Conservation (phyloP, 176 grass and related monocot species). For the Hyparrhenia diplandra region DNA sequence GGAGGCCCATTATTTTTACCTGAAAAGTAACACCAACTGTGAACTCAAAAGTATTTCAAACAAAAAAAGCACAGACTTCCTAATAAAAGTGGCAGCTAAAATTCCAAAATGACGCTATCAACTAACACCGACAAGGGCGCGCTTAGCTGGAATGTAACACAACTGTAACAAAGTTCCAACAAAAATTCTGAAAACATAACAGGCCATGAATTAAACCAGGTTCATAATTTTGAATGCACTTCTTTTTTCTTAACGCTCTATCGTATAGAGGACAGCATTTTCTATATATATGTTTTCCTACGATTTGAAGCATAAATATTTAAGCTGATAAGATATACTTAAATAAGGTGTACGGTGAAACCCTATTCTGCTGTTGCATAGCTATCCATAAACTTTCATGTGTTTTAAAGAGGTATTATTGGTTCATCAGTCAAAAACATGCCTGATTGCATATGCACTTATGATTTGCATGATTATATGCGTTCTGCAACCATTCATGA, state of each 20-base stretch:
- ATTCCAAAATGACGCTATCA: neutral
- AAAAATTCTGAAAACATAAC: neutral
- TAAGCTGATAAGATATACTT: neutral
- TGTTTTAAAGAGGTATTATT: neutral
- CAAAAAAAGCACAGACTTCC: neutral
- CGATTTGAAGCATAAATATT: neutral
- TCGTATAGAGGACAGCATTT: neutral
- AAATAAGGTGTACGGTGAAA: constrained; percentile 15
- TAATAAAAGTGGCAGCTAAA: constrained; percentile 7
- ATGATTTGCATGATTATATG: neutral
- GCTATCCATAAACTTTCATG: neutral
- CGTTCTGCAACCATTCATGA: constrained; percentile 7
- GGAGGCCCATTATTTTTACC: constrained; percentile 57
- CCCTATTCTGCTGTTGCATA: neutral
- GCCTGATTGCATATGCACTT: constrained; percentile 1
- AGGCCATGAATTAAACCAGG: neutral
- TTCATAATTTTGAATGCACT: neutral
- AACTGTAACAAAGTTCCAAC: neutral
- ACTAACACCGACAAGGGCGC: neutral
- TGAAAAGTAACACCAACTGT: constrained; percentile 33
- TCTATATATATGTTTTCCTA: neutral
- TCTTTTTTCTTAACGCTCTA: neutral
- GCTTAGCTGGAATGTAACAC: neutral
- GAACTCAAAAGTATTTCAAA: constrained; percentile 6
- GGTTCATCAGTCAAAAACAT: neutral